A percentile compares a stretch with the other conserved stretches of the same genome.
These are phyloP conservation scores for Nidularia sp. DNA, from an alignment of 768 basidiomycete genomes.

Conservation along the genomic window DNA sequence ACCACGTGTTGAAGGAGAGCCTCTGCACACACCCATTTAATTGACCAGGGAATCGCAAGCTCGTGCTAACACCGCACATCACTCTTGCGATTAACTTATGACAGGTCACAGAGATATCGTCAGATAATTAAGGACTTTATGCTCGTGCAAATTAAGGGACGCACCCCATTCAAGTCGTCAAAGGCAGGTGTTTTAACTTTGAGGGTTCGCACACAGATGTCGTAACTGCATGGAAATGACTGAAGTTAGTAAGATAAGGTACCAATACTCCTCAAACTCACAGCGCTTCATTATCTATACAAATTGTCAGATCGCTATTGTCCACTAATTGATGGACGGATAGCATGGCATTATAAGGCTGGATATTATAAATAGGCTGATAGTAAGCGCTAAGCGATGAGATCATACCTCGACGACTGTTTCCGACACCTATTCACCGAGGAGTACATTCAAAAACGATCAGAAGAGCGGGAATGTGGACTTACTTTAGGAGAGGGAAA, in stretches of 20 bases:
- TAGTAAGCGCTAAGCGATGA: constrained; percentile 30
- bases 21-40: constrained; percentile 65
- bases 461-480: not conserved
- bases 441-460: not conserved
- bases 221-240: constrained; percentile 44
- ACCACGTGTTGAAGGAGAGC: constrained; percentile 1
- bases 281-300: constrained; percentile 87
- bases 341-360: constrained; percentile 85
- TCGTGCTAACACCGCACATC: constrained; percentile 93
- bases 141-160: too few relatives aligned
- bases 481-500: constrained; percentile 48
- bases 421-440: constrained; percentile 43
- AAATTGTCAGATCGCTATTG: constrained; percentile 78
- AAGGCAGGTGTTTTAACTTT: constrained; percentile 65
- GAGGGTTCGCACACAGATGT: constrained; percentile 62
- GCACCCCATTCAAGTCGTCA: constrained; percentile 64
- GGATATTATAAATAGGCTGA: constrained; percentile 40
- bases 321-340: constrained; percentile 89
- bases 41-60: constrained; percentile 90
- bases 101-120: not conserved
- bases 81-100: constrained; percentile 74
- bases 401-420: constrained; percentile 60
- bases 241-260: not conserved
- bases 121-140: too few relatives aligned
- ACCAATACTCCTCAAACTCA: constrained; percentile 25